These are phyloP conservation scores for Erodium trifolium DNA, from an alignment of 441 rosid species.

Conservation along the genomic window DNA sequence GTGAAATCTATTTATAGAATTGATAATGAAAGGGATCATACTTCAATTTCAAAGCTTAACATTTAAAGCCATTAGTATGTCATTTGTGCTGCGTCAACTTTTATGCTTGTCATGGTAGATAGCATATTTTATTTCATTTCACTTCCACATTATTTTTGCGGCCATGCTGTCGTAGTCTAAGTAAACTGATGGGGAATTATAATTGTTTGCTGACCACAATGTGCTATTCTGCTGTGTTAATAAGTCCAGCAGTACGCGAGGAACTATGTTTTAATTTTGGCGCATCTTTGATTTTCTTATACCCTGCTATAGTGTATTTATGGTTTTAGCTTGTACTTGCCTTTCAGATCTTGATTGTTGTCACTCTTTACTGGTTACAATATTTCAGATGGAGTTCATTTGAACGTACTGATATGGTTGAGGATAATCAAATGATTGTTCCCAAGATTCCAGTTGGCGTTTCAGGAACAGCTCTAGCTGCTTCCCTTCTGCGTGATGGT, in stretches of 20 bases:
- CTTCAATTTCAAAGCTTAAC: background rate
- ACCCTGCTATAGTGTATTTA: background rate
- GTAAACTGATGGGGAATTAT: background rate
- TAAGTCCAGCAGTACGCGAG: no score
- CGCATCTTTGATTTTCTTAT: background rate
- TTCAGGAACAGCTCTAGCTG: slow-evolving; percentile 94
- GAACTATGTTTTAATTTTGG: background rate
- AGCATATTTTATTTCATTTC: background rate
- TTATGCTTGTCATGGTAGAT: background rate
- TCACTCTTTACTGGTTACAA: slow-evolving; percentile 10
- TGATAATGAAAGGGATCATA: background rate
- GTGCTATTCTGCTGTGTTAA: background rate
- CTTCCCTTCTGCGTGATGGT: slow-evolving; percentile 94
- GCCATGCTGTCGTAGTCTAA: background rate
- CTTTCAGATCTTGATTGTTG: background rate
- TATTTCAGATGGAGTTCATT: slow-evolving; percentile 38
- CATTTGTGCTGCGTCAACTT: background rate
- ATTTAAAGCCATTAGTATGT: background rate
- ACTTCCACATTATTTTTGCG: background rate
- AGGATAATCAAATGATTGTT: slow-evolving; percentile 39
- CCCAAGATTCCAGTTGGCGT: slow-evolving; percentile 83
- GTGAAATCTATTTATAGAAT: background rate
- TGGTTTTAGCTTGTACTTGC: background rate
- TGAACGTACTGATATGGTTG: slow-evolving; percentile 36
- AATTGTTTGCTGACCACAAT: background rate